Evolutionary conservation across 768 basidiomycete species (phyloP), one percentile per base, ranked within the genome.

Genomic region (Kwoniella dejecticola): DNA sequence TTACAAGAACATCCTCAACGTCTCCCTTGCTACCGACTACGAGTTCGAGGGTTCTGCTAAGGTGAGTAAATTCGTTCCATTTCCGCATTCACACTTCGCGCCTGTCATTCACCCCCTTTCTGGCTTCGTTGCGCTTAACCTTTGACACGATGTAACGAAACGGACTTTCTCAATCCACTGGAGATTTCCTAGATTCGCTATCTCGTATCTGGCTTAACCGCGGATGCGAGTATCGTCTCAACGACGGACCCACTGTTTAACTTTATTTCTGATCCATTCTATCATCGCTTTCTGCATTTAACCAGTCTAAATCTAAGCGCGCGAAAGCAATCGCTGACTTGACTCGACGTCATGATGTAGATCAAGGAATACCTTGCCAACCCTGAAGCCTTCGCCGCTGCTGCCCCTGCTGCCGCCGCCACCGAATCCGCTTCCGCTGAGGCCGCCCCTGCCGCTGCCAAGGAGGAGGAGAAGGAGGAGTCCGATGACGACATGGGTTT

Each of bases 361-460:
- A 86, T 89, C 81, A 97, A 96, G 85, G 95, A 90, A 77, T 90
- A 88, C 83, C 87, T 98, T 72, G 96, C 88, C 77, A 96, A 98
- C 85, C 95, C 96, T 50, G 93, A 96, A 56, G 95, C 94, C n/a
- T 99, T 95, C 74, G 92, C 89, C 57, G 88, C 81, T 62, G 89
- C 89, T 36, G 88, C 88, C 54, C 83, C 90, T 52, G 83, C 83
- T 56, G 85, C 84, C 44, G 83, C 85, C 30, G 81, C 83, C 50
- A 52, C 61, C 29, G 68, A 64, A 46, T 62, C 67, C 26, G 54
- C 72, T 27, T 62, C 67, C 55, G 82, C 85, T 44, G 84, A 84
- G 49, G 86, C 83, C 33, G 85, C 83, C 12, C 83, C 83, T 26
- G 84, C 82, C 57, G 86, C 72, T 41, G 70, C 67, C 52, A 62